A percentile compares a stretch with the other conserved stretches of the same genome.
Evolutionary conservation across 148 eudicot genomes (phyloP).

Genomic region (Limonium bicolor): DNA sequence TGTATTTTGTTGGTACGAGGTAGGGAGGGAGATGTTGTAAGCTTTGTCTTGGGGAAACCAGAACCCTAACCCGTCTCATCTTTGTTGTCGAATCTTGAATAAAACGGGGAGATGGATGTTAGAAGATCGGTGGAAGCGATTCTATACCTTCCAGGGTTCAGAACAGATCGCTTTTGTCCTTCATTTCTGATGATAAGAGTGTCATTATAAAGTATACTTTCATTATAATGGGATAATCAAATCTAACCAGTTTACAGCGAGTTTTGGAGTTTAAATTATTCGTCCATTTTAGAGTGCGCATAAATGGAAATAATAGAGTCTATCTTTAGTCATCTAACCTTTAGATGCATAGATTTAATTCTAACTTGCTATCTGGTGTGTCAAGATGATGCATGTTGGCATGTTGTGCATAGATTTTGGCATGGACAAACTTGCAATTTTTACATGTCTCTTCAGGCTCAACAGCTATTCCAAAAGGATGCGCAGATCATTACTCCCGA

Average conservation of each 20-base stretch:
- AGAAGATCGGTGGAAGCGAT: neutral
- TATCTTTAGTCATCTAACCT: neutral
- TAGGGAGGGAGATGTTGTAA: neutral
- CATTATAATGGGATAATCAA: too few species aligned
- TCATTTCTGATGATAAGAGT: too few species aligned
- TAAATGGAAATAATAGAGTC: neutral
- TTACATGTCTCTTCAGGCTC: slow-evolving; percentile 35
- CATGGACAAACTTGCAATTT: neutral
- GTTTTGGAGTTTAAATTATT: neutral
- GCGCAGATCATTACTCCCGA: slow-evolving; percentile 89
- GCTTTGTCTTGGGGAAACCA: too few species aligned
- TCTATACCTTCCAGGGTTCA: too few species aligned
- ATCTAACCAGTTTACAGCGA: neutral
- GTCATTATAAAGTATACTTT: too few species aligned
- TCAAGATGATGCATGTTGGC: slow-evolving; percentile 1
- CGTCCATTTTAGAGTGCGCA: neutral
- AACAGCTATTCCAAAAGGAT: slow-evolving; percentile 86
- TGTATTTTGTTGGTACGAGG: neutral
- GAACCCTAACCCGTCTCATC: too few species aligned
- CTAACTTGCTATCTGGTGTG: too few species aligned
- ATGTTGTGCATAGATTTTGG: neutral
- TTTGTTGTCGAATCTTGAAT: too few species aligned
- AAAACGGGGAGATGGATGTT: neutral
- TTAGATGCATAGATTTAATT: neutral
- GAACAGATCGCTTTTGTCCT: too few species aligned